These are phyloP conservation scores for Juglanconis juglandina DNA, from an alignment of 2,329 filamentous ascomycete genomes.

Conservation along the genomic window DNA sequence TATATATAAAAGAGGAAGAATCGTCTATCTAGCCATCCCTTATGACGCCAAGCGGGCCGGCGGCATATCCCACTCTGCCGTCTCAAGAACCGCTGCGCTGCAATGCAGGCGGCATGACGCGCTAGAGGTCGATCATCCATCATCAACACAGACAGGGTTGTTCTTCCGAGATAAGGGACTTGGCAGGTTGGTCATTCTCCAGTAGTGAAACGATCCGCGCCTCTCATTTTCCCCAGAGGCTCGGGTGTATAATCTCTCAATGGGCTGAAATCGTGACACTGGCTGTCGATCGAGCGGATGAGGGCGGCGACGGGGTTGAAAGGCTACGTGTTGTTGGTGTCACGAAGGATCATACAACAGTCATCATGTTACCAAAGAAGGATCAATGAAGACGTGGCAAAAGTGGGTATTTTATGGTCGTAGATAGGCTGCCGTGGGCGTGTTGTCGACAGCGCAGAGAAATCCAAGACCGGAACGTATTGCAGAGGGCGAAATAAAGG, in stretches of 20 bases:
- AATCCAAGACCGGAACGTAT: too few relatives aligned
- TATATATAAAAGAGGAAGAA: not conserved
- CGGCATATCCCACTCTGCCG: not conserved
- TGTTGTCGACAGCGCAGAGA: too few relatives aligned
- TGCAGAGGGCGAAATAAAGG: not conserved
- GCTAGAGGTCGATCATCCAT: not conserved
- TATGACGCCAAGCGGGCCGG: not conserved
- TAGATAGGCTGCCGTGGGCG: not conserved
- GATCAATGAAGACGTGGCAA: not conserved
- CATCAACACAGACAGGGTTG: not conserved
- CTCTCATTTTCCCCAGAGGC: not conserved
- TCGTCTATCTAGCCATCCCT: not conserved
- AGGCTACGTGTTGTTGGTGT: not conserved
- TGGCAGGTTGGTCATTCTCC: conserved; percentile 6
- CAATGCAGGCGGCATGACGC: not conserved
- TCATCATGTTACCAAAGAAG: not conserved
- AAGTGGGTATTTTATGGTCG: not conserved
- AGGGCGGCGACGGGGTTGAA: not conserved
- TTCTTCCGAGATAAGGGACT: conserved; percentile 11
- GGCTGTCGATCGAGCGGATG: not conserved
- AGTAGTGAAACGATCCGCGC: not conserved
- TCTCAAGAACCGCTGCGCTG: not conserved
- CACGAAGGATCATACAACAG: too few relatives aligned
- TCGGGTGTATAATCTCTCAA: not conserved
- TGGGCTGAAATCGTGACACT: not conserved